A percentile compares a stretch with the other conserved stretches of the same genome.
Conservation (phyloP, 2,329 filamentous ascomycete genomes). For the Hypoxylon sp. region DNA sequence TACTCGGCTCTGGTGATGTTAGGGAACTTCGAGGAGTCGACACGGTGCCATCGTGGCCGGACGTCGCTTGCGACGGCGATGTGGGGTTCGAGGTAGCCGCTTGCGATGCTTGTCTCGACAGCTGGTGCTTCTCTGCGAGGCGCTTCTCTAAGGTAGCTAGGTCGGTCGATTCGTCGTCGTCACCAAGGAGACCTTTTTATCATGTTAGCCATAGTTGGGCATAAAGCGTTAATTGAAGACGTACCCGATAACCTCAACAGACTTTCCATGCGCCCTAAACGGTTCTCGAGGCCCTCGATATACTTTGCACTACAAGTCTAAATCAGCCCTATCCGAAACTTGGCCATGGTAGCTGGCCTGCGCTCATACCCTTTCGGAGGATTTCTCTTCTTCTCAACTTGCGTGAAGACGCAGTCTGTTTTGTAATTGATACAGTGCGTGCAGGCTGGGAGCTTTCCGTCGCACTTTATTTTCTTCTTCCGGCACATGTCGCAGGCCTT, state of each 20-base stretch:
- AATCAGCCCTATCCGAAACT: slow-evolving; percentile 21
- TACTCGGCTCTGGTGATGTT: slow-evolving; percentile 66
- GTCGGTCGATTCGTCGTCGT: slow-evolving; percentile 90
- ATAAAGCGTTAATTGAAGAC: slow-evolving; percentile 36
- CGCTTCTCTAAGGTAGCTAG: slow-evolving; percentile 89
- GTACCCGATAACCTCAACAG: slow-evolving; percentile 84
- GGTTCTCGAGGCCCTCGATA: slow-evolving; percentile 95
- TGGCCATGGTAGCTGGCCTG: slow-evolving; percentile 21
- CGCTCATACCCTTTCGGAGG: slow-evolving; percentile 89
- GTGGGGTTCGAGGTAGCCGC: slow-evolving; percentile 64
- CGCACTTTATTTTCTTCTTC: slow-evolving; percentile 83
- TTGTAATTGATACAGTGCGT: slow-evolving; percentile 98
- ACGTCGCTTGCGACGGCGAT: slow-evolving; percentile 65
- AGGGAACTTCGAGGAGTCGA: slow-evolving; percentile 69
- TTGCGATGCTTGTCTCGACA: slow-evolving; percentile 66
- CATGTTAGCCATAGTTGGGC: slow-evolving; percentile 47
- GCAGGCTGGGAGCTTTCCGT: slow-evolving; percentile 94
- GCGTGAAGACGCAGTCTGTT: slow-evolving; percentile 96
- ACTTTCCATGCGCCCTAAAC: slow-evolving; percentile 95
- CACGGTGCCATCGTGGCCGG: slow-evolving; percentile 59
- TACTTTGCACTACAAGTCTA: slow-evolving; percentile 83
- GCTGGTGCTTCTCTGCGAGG: slow-evolving; percentile 69
- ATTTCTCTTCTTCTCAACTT: slow-evolving; percentile 98
- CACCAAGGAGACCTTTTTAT: slow-evolving; percentile 77
- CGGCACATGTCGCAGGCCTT: slow-evolving; percentile 93